These are phyloP conservation scores for Cladophialophora exuberans DNA, from an alignment of 2,329 filamentous ascomycete species.

Conservation along the genomic window DNA sequence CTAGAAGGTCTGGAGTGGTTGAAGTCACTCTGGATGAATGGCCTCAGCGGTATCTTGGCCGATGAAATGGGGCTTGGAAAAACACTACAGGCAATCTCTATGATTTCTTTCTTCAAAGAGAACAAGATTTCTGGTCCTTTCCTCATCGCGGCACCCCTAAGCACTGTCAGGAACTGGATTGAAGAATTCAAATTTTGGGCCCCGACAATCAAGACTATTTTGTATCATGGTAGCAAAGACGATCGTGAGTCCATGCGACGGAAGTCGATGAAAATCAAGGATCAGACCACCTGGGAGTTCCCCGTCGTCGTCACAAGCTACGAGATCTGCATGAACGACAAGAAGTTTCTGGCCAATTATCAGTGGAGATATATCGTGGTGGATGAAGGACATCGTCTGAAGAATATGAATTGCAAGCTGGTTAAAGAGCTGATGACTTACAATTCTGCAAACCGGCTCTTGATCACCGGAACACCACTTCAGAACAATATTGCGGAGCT, in stretches of 20 bases:
- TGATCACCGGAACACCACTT: constrained; percentile 92
- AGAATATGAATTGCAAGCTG: constrained; percentile 91
- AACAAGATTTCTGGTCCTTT: constrained; percentile 88
- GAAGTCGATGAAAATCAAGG: constrained; percentile 67
- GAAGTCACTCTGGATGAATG: constrained; percentile 79
- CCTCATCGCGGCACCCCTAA: constrained; percentile 85
- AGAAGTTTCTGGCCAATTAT: constrained; percentile 77
- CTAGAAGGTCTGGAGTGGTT: constrained; percentile 95
- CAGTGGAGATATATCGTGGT: constrained; percentile 99
- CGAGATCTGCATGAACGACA: constrained; percentile 92
- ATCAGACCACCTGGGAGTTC: constrained; percentile 73
- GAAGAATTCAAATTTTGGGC: constrained; percentile 92
- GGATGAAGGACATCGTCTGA: constrained; percentile 96
- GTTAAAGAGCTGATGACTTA: constrained; percentile 89
- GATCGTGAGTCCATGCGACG: constrained; percentile 76
- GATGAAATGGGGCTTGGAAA: constrained; percentile 96
- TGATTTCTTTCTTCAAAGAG: constrained; percentile 85
- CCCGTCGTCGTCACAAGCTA: constrained; percentile 94
- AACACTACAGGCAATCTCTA: constrained; percentile 86
- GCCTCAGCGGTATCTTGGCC: constrained; percentile 86
- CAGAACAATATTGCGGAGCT: constrained; percentile 95
- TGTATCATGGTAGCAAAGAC: constrained; percentile 85
- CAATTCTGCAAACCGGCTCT: constrained; percentile 82
- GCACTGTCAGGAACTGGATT: constrained; percentile 93
- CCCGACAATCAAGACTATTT: constrained; percentile 80